Evolutionary conservation across 805 yeast species (phyloP).

Genomic region (Suhomyces sp.): DNA sequence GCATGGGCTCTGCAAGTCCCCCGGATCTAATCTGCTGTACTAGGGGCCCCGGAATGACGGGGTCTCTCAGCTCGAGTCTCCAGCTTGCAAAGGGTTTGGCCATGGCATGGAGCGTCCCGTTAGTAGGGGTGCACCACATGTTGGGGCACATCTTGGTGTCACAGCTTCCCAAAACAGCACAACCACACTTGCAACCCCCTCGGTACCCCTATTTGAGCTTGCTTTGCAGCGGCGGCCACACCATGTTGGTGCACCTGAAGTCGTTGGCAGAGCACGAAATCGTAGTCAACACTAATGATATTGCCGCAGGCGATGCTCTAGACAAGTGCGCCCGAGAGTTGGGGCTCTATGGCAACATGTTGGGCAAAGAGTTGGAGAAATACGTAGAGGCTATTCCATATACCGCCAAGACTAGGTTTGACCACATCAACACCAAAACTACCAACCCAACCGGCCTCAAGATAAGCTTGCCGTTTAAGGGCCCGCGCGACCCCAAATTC

Average conservation of each 20-base stretch:
- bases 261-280: conserved; percentile 66
- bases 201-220: conserved; percentile 70
- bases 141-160: conserved; percentile 77
- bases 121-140: conserved; percentile 95
- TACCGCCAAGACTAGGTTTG: conserved; percentile 25
- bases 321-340: conserved; percentile 89
- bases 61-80: conserved; percentile 77
- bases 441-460: conserved; percentile 22
- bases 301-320: conserved; percentile 89
- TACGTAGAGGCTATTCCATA: conserved; percentile 39
- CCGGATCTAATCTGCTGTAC: conserved; percentile 87
- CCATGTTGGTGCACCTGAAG: conserved; percentile 72
- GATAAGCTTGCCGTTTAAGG: conserved; percentile 30
- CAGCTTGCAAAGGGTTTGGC: conserved; percentile 84
- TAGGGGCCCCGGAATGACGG: conserved; percentile 95
- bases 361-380: conserved; percentile 77
- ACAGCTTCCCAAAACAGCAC: conserved; percentile 21
- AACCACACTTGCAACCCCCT: conserved; percentile 53
- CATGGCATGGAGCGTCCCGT: conserved; percentile 71
- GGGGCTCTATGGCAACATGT: conserved; percentile 78
- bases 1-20: conserved; percentile 23
- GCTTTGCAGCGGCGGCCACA: conserved; percentile 91
- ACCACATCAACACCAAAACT: conserved; percentile 16
- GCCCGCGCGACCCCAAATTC: conserved; percentile 25
- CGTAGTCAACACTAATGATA: conserved; percentile 72